A percentile compares a stretch with the other conserved stretches of the same genome.
These are phyloP conservation scores for Pulveroboletus ravenelii DNA, from an alignment of 768 basidiomycete species.

Conservation along the genomic window DNA sequence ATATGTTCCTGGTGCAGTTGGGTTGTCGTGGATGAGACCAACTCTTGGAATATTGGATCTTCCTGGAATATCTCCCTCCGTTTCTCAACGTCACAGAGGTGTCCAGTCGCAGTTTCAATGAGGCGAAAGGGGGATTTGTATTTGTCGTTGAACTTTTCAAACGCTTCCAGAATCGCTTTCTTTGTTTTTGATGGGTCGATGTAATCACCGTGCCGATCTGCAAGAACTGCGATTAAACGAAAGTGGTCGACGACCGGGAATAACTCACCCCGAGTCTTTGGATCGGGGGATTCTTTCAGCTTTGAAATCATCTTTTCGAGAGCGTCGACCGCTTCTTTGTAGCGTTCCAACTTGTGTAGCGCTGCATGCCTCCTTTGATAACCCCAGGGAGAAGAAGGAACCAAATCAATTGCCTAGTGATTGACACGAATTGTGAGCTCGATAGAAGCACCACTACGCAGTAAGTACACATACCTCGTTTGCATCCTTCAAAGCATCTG, in stretches of 20 bases:
- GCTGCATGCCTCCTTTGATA: slow-evolving; percentile 15
- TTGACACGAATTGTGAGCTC: background rate
- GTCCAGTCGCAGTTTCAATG: slow-evolving; percentile 17
- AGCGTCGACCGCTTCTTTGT: slow-evolving; percentile 6
- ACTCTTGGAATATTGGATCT: slow-evolving; percentile 8
- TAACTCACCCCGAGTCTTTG: slow-evolving; percentile 10
- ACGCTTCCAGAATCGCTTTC: background rate
- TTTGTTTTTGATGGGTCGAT: slow-evolving; percentile 7
- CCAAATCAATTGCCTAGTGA: slow-evolving; percentile 6
- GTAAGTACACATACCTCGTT: slow-evolving; percentile 7
- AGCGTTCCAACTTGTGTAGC: slow-evolving; percentile 10
- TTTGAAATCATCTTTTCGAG: slow-evolving; percentile 5
- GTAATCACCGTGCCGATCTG: slow-evolving; percentile 10
- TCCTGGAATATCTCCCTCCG: slow-evolving; percentile 9
- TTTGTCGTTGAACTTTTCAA: background rate
- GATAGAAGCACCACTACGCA: background rate
- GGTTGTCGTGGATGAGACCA: slow-evolving; percentile 16
- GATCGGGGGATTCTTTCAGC: slow-evolving; percentile 8
- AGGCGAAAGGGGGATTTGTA: slow-evolving; percentile 13
- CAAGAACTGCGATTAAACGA: background rate
- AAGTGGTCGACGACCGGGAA: background rate
- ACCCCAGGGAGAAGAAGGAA: slow-evolving; percentile 12
- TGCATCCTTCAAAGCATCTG: slow-evolving; percentile 14
- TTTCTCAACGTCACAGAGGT: slow-evolving; percentile 14
- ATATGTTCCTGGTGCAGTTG: slow-evolving; percentile 4